These are phyloP conservation scores for Cryptosporidium meleagridis DNA, from an alignment of 169 alveolate species.

Conservation along the genomic window DNA sequence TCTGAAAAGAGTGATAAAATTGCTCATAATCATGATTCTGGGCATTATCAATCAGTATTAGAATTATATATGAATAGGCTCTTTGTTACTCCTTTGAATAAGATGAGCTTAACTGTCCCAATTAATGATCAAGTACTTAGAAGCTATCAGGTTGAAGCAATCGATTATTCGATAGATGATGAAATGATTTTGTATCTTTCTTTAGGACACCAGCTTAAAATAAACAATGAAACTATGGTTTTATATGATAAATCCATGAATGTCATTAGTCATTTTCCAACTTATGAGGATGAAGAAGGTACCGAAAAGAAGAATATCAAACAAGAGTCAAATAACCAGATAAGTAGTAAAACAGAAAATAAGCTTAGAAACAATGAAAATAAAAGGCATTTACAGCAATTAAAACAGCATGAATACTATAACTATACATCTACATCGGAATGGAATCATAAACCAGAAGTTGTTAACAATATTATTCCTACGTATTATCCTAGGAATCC, in stretches of 20 bases:
- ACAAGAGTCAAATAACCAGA: neutral
- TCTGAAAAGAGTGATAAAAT: neutral
- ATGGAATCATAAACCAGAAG: constrained; percentile 64
- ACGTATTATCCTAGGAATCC: constrained; percentile 74
- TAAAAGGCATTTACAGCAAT: constrained; percentile 13
- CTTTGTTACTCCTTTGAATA: constrained; percentile 42
- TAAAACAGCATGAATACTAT: constrained; percentile 44
- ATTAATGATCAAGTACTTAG: constrained; percentile 23
- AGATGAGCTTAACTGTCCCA: constrained; percentile 56
- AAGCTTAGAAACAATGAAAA: constrained; percentile 31
- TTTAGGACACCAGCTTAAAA: constrained; percentile 29
- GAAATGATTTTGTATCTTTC: constrained; percentile 48
- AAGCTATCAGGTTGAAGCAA: constrained; percentile 65
- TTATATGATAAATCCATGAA: constrained; percentile 26
- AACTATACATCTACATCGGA: constrained; percentile 67
- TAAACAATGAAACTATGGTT: constrained; percentile 24
- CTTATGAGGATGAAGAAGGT: constrained; percentile 11
- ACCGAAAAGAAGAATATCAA: neutral
- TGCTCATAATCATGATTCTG: neutral
- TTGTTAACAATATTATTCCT: constrained; percentile 50
- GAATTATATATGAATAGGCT: constrained; percentile 37
- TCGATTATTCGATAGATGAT: constrained; percentile 15
- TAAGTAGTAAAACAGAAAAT: neutral
- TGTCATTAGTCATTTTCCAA: constrained; percentile 23
- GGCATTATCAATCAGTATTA: constrained; percentile 30